Conservation (phyloP, 192 early-diverging fungal species). For the Physocladia obscura region DNA sequence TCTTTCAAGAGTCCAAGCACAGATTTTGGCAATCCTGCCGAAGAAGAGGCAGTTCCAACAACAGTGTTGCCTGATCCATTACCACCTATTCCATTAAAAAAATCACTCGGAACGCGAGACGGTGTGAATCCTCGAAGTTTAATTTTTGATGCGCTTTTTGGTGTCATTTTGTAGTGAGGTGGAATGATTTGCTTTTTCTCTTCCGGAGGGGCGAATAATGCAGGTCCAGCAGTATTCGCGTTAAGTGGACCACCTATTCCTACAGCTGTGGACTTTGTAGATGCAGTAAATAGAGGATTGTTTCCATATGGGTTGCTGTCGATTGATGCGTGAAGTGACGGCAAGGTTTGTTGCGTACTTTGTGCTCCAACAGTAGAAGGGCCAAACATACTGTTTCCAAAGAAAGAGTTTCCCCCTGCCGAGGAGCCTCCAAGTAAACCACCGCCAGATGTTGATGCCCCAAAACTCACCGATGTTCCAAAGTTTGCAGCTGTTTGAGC, state of each 20-base stretch:
- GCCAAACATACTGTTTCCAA: conserved; percentile 18
- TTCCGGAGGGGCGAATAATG: conserved; percentile 30
- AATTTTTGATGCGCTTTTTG: conserved; percentile 68
- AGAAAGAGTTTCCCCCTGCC: conserved; percentile 3
- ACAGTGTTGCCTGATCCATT: background rate
- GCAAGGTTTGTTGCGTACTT: conserved; percentile 24
- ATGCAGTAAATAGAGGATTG: conserved; percentile 68
- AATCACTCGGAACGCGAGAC: conserved; percentile 23
- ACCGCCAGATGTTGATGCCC: conserved; percentile 2
- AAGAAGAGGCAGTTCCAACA: background rate
- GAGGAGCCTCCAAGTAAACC: background rate
- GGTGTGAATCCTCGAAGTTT: conserved; percentile 74
- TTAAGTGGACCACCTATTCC: conserved; percentile 22
- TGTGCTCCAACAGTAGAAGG: background rate
- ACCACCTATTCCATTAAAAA: background rate
- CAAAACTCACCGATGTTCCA: conserved; percentile 17
- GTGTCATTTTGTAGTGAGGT: conserved; percentile 72
- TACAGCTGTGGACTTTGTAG: background rate
- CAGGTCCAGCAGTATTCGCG: conserved; percentile 23
- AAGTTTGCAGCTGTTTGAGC: background rate
- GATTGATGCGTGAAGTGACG: conserved; percentile 67
- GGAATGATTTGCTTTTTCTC: conserved; percentile 70
- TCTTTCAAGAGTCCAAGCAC: conserved; percentile 28
- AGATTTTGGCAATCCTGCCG: conserved; percentile 8
- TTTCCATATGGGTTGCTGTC: conserved; percentile 86